Conservation (phyloP, 768 basidiomycete species). For the Phylloporus arenicola region DNA sequence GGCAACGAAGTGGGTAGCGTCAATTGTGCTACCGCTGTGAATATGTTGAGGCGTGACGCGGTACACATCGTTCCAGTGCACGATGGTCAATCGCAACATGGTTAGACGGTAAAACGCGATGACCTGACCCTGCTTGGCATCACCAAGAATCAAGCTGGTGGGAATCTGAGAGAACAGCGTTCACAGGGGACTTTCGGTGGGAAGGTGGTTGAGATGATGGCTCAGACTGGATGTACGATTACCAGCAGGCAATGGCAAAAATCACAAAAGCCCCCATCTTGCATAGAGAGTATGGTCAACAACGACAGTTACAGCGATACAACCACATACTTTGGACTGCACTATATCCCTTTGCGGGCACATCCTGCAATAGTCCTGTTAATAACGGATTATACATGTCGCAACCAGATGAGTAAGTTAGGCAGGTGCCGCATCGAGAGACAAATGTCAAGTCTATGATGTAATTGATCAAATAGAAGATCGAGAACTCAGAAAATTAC, state of each 20-base stretch:
- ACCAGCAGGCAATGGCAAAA: background rate
- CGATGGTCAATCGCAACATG: slow-evolving; percentile 41
- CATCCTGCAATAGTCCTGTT: background rate
- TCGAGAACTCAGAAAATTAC: background rate
- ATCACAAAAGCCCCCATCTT: background rate
- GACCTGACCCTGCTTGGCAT: background rate
- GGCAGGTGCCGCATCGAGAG: background rate
- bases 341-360: background rate
- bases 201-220: background rate
- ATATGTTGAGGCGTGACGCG: slow-evolving; percentile 50
- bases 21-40: slow-evolving; percentile 56
- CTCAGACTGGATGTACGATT: background rate
- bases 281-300: background rate
- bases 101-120: background rate
- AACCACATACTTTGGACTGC: background rate
- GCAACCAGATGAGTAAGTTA: background rate
- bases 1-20: slow-evolving; percentile 78
- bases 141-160: background rate
- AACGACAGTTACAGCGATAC: no score
- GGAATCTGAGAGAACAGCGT: background rate
- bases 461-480: background rate
- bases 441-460: background rate
- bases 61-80: background rate
- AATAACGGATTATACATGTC: background rate
- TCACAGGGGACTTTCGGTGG: background rate